Percentiles rank a stretch among this genome's conserved stretches.
Conservation (phyloP, 371 early-diverging fungal genomes). For the Mortierella sp. region DNA sequence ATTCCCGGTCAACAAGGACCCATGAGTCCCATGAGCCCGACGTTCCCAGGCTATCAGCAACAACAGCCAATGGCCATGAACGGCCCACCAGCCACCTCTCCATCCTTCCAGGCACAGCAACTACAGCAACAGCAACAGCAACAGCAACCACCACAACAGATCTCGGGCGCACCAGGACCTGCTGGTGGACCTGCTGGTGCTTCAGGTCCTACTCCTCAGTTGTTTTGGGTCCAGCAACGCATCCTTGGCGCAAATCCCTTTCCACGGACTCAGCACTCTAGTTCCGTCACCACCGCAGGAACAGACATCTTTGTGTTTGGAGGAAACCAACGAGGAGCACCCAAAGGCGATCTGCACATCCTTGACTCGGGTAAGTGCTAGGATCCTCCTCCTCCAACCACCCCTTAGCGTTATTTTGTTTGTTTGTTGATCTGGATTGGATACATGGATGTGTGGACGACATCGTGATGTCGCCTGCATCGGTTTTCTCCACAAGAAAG, state of each 20-base stretch:
- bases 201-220: slow-evolving; percentile 27
- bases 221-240: slow-evolving; percentile 47
- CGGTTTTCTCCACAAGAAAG: too few species aligned
- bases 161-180: slow-evolving; percentile 1
- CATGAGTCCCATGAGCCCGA: slow-evolving; percentile 34
- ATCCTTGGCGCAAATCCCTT: slow-evolving; percentile 53
- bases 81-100: not conserved
- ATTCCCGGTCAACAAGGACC: slow-evolving; percentile 17
- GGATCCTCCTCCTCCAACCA: not conserved
- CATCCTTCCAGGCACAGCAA: not conserved
- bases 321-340: slow-evolving; percentile 58
- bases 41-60: slow-evolving; percentile 10
- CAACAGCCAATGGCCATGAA: not conserved
- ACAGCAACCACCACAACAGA: slow-evolving; percentile 15
- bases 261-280: slow-evolving; percentile 70
- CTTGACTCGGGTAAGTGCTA: slow-evolving; percentile 68
- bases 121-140: not conserved
- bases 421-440: too few species aligned
- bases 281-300: slow-evolving; percentile 60
- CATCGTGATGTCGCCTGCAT: too few species aligned
- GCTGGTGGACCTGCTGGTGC: slow-evolving; percentile 3
- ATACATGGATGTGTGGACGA: too few species aligned
- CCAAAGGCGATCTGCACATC: slow-evolving; percentile 64
- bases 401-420: too few species aligned
- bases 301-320: slow-evolving; percentile 66